A percentile compares a stretch with the other conserved stretches of the same genome.
Conservation (phyloP, 163 green algal genomes). For the Chlorella variabilis region DNA sequence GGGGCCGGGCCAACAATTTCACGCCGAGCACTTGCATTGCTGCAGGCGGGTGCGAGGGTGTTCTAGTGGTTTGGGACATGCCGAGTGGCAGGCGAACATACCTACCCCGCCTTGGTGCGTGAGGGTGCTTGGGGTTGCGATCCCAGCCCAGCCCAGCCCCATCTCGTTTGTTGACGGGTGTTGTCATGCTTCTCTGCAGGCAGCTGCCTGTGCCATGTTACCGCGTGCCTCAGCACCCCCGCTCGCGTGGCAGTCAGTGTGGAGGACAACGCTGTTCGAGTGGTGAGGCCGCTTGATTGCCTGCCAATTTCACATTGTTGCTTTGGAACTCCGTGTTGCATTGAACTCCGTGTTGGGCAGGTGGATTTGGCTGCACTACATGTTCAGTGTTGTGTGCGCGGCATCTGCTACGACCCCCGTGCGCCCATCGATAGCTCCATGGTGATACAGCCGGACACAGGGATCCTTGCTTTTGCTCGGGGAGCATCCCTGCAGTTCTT, state of each 20-base stretch:
- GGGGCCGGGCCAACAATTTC: neutral
- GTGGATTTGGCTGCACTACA: slow-evolving; percentile 15
- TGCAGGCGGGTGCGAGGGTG: slow-evolving; percentile 73
- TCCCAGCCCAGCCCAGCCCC: neutral
- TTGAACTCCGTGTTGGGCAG: neutral
- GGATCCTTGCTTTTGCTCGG: slow-evolving; percentile 46
- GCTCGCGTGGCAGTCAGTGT: slow-evolving; percentile 46
- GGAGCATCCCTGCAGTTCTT: slow-evolving; percentile 61
- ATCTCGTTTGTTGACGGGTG: neutral
- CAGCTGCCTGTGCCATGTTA: slow-evolving; percentile 45
- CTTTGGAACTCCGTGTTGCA: slow-evolving; percentile 28
- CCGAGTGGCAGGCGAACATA: slow-evolving; percentile 52
- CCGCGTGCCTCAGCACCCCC: slow-evolving; percentile 19
- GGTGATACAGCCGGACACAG: slow-evolving; percentile 35
- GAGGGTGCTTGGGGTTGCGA: neutral
- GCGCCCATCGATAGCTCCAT: neutral
- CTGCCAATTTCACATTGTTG: neutral
- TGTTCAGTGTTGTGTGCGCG: neutral
- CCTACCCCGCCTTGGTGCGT: slow-evolving; percentile 65
- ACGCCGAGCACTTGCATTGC: neutral
- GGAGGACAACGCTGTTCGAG: slow-evolving; percentile 60
- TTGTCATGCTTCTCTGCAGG: neutral
- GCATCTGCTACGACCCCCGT: neutral
- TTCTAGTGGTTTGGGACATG: slow-evolving; percentile 84
- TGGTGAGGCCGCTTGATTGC: slow-evolving; percentile 58